Conservation (phyloP, 495 filamentous ascomycete genomes). For the Aspergillus baeticus region DNA sequence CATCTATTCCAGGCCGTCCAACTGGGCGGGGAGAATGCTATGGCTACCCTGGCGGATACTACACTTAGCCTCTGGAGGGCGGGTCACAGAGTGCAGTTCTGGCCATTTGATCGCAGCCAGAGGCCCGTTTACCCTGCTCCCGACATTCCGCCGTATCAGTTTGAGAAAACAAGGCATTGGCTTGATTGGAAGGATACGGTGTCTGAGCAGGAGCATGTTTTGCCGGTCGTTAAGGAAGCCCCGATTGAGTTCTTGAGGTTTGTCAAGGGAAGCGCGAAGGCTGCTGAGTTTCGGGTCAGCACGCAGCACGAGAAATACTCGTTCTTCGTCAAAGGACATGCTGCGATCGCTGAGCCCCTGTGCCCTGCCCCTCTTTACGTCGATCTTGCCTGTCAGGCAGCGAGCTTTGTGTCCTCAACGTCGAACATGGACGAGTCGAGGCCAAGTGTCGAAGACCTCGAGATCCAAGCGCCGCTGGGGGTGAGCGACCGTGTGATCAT, state of each 20-base stretch:
- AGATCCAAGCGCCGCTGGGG: constrained; percentile 1
- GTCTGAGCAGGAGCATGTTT: neutral
- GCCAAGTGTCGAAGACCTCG: constrained; percentile 1
- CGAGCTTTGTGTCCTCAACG: neutral
- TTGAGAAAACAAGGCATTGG: constrained; percentile 45
- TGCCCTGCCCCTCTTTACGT: neutral
- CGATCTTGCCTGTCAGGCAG: neutral
- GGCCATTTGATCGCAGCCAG: constrained; percentile 41
- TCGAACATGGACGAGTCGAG: neutral
- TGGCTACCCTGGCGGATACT: constrained; percentile 31
- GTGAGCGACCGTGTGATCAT: neutral
- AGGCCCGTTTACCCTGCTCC: constrained; percentile 29
- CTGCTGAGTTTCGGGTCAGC: neutral
- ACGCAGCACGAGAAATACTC: neutral
- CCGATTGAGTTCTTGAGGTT: neutral
- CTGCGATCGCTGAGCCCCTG: neutral
- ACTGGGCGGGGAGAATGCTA: constrained; percentile 28
- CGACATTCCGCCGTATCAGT: constrained; percentile 51
- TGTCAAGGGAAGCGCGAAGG: neutral
- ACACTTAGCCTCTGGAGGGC: constrained; percentile 46
- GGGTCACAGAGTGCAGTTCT: constrained; percentile 40
- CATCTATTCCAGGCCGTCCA: constrained; percentile 40
- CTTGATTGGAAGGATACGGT: constrained; percentile 20
- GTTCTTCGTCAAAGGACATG: constrained; percentile 1
- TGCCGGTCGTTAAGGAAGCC: neutral